A percentile compares a stretch with the other conserved stretches of the same genome.
phyloP scores from a whole-genome alignment of 1,139 yeast genomes.

The Saccharomyces hybrid region DNA sequence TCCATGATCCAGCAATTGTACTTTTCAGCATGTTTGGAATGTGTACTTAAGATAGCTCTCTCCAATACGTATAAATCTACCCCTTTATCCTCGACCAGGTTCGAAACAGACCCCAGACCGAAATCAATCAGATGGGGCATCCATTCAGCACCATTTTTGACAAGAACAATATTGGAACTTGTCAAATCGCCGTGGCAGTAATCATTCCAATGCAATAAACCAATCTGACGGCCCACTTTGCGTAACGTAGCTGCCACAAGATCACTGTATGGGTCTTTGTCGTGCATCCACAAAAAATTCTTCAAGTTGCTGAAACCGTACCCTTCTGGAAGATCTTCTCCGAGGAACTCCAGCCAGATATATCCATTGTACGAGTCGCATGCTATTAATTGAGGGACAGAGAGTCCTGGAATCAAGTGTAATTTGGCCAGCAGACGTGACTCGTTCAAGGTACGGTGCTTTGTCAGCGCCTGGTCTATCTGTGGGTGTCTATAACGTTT shows the following conservation, averaged over 20 bases:
- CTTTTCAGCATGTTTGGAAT: constrained; percentile 58
- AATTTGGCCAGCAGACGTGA: constrained; percentile 67
- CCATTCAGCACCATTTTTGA: constrained; percentile 22
- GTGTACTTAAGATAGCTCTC: constrained; percentile 85
- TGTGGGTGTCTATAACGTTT: constrained; percentile 84
- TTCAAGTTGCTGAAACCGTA: constrained; percentile 50
- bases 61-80: constrained; percentile 92
- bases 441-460: constrained; percentile 76
- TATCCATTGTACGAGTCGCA: constrained; percentile 73
- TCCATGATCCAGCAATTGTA: constrained; percentile 66
- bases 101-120: constrained; percentile 73
- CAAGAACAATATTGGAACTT: constrained; percentile 72
- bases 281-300: constrained; percentile 63
- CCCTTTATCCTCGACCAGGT: constrained; percentile 83
- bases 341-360: constrained; percentile 82
- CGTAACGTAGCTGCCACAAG: constrained; percentile 39
- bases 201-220: constrained; percentile 63
- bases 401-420: constrained; percentile 42
- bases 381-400: constrained; percentile 62
- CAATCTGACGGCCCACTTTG: constrained; percentile 64
- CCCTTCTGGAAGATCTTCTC: constrained; percentile 43
- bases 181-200: constrained; percentile 94
- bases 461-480: constrained; percentile 68
- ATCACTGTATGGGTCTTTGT: constrained; percentile 34
- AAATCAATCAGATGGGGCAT: constrained; percentile 76